Evolutionary conservation across 768 basidiomycete genomes (phyloP).

Genomic region (Mycena indigotica): DNA sequence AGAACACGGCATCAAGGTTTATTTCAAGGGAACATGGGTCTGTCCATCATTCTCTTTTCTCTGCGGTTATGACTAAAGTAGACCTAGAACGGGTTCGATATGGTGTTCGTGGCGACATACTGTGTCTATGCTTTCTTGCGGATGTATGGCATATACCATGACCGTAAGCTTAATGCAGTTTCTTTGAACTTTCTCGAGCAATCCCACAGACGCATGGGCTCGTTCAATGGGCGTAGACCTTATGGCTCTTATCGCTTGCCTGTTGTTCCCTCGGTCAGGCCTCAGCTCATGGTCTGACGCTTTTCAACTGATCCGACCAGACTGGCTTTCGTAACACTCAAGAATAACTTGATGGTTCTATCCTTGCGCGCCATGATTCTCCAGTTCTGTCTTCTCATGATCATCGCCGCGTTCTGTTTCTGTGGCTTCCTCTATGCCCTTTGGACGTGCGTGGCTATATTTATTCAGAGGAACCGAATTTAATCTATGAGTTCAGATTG

Average conservation of each 20-base stretch:
- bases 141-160: constrained; percentile 72
- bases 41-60: too few relatives aligned
- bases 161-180: constrained; percentile 46
- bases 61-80: too few relatives aligned
- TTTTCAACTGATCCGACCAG: constrained; percentile 41
- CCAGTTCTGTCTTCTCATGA: constrained; percentile 84
- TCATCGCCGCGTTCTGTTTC: constrained; percentile 88
- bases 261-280: constrained; percentile 84
- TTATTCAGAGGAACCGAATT: not conserved
- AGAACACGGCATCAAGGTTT: constrained; percentile 90
- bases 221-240: constrained; percentile 74
- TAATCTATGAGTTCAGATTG: constrained; percentile 43
- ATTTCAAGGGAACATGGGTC: constrained; percentile 86
- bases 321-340: constrained; percentile 87
- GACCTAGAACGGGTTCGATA: constrained; percentile 84
- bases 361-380: constrained; percentile 90
- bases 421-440: constrained; percentile 90
- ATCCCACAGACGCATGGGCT: constrained; percentile 60
- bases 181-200: not conserved
- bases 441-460: constrained; percentile 72
- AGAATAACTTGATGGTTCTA: constrained; percentile 77
- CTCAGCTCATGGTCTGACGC: not conserved
- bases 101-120: constrained; percentile 87
- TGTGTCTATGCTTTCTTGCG: constrained; percentile 76
- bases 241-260: constrained; percentile 84